Evolutionary conservation across 257 asterid species (phyloP).

Genomic region (Primulina tabacum): DNA sequence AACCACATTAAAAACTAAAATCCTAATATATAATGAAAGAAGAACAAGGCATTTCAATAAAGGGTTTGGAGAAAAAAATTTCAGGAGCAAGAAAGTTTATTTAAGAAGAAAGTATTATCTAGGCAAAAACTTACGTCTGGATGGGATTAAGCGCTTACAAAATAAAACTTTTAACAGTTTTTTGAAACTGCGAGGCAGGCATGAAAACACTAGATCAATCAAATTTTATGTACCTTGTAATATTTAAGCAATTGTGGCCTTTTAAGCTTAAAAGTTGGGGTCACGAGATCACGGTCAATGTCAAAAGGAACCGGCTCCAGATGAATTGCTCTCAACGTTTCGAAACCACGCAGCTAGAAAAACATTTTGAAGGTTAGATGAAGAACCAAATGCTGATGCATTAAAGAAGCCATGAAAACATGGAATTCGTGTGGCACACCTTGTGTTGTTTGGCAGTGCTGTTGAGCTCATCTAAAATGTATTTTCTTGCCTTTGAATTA

Average conservation of each 20-base stretch:
- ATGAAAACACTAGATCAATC: background rate
- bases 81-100: too few species aligned
- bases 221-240: conserved; percentile 51
- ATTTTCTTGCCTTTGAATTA: conserved; percentile 51
- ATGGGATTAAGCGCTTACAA: background rate
- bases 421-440: conserved; percentile 30
- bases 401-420: conserved; percentile 8
- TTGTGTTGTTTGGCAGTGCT: conserved; percentile 57
- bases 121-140: background rate
- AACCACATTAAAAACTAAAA: too few species aligned
- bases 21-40: too few species aligned
- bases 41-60: too few species aligned
- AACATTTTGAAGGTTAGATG: background rate
- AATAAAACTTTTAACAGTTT: background rate
- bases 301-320: conserved; percentile 76
- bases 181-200: too few species aligned
- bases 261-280: conserved; percentile 91
- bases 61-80: too few species aligned
- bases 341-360: conserved; percentile 81
- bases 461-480: conserved; percentile 75
- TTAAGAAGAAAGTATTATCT: too few species aligned
- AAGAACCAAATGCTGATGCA: conserved; percentile 5
- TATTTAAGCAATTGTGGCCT: conserved; percentile 73
- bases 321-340: conserved; percentile 66
- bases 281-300: conserved; percentile 68